A percentile compares a stretch with the other conserved stretches of the same genome.
Evolutionary conservation across 176 grass and related monocot species (phyloP).

Genomic region (Cymbopogon citratus): DNA sequence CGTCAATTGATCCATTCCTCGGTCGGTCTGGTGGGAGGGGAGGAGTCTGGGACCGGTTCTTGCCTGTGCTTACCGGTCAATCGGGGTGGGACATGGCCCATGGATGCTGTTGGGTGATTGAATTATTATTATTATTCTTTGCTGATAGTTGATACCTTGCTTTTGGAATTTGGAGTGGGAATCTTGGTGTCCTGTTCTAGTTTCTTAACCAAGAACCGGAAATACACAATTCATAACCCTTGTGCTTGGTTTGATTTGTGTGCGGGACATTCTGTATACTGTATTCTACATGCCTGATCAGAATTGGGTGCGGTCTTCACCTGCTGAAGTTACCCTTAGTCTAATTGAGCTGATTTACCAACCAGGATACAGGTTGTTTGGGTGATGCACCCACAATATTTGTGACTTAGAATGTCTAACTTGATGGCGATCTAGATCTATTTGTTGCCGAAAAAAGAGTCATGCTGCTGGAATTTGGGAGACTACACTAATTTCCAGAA

Average conservation of each 20-base stretch:
- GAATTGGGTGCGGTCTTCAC: not conserved
- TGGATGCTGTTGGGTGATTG: not conserved
- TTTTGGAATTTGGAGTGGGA: constrained; percentile 13
- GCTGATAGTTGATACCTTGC: not conserved
- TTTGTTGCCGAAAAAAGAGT: not conserved
- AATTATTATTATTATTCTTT: not conserved
- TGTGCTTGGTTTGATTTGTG: not conserved
- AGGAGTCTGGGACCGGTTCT: not conserved
- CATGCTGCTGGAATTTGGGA: not conserved
- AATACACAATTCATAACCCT: not conserved
- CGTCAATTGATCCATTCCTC: not conserved
- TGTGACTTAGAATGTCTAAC: not conserved
- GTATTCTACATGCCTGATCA: not conserved
- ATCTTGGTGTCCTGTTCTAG: not conserved
- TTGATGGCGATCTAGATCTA: not conserved
- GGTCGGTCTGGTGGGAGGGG: not conserved
- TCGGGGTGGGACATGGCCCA: not conserved
- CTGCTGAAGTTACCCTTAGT: not conserved
- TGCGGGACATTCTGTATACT: not conserved
- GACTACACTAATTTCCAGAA: not conserved
- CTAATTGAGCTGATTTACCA: not conserved
- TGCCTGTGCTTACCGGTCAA: not conserved
- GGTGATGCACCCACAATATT: not conserved
- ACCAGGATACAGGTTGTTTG: not conserved
- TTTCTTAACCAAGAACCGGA: constrained; percentile 5